phyloP scores from a whole-genome alignment of 2,329 filamentous ascomycete species.

The Colletotrichum cuscutae region DNA sequence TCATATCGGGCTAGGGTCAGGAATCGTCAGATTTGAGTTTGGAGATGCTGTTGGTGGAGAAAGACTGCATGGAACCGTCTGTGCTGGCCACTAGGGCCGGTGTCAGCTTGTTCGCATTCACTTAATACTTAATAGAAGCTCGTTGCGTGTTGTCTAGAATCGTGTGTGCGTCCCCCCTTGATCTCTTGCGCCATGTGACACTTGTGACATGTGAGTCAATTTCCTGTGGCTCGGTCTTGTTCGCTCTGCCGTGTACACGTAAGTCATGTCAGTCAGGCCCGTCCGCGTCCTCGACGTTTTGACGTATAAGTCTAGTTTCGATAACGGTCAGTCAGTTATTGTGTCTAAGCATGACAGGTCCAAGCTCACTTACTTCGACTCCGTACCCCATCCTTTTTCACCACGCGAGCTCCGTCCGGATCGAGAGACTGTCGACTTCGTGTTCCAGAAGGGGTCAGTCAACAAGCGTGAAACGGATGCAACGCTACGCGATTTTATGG shows the following conservation, averaged over 20 bases:
- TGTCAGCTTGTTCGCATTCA: slow-evolving; percentile 39
- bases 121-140: slow-evolving; percentile 56
- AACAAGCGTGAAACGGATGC: slow-evolving; percentile 28
- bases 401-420: neutral
- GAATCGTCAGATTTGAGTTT: slow-evolving; percentile 35
- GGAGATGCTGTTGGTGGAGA: slow-evolving; percentile 33
- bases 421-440: neutral
- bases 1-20: slow-evolving; percentile 31
- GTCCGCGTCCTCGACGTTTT: slow-evolving; percentile 6
- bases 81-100: slow-evolving; percentile 36
- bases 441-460: slow-evolving; percentile 16
- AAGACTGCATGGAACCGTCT: slow-evolving; percentile 30
- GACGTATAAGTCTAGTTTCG: neutral
- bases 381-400: neutral
- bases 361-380: neutral
- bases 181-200: neutral
- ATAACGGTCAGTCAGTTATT: neutral
- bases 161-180: neutral
- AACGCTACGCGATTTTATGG: neutral
- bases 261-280: neutral
- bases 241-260: slow-evolving; percentile 7
- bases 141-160: slow-evolving; percentile 43
- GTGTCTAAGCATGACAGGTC: neutral
- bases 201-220: slow-evolving; percentile 2
- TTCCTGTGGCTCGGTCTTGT: neutral